These are phyloP conservation scores for Xenosphaeropsis pyriputrescens DNA, from an alignment of 2,329 filamentous ascomycete species.

Conservation along the genomic window DNA sequence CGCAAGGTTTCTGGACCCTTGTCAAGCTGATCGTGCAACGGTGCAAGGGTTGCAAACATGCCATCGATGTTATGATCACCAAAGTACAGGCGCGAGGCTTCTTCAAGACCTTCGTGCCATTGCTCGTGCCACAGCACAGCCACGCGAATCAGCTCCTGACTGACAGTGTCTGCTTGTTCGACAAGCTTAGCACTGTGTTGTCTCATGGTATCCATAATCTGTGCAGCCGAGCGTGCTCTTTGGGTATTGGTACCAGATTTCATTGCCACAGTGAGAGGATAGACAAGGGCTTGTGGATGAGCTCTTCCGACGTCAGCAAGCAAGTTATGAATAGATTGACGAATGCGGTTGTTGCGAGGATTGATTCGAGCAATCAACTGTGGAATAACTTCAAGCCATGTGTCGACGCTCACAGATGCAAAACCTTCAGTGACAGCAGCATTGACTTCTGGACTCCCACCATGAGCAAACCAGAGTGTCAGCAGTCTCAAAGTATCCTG, in stretches of 20 bases:
- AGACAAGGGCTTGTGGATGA: constrained; percentile 92
- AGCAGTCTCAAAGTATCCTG: constrained; percentile 89
- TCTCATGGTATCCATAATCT: constrained; percentile 97
- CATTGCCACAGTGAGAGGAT: constrained; percentile 93
- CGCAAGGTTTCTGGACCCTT: constrained; percentile 82
- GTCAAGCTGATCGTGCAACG: constrained; percentile 83
- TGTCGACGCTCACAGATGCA: constrained; percentile 83
- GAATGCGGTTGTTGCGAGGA: constrained; percentile 78
- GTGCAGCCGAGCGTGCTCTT: constrained; percentile 72
- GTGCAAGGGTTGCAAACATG: constrained; percentile 85
- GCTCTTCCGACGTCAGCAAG: constrained; percentile 85
- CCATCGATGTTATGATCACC: constrained; percentile 95
- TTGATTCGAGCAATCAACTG: constrained; percentile 97
- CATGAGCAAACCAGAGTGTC: constrained; percentile 93
- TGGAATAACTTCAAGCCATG: constrained; percentile 96
- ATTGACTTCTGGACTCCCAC: constrained; percentile 78
- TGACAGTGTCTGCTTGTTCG: constrained; percentile 89
- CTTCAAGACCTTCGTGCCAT: constrained; percentile 96
- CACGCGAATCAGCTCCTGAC: constrained; percentile 90
- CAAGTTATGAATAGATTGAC: constrained; percentile 82
- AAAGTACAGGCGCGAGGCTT: constrained; percentile 92
- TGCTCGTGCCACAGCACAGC: constrained; percentile 97
- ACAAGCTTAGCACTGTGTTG: constrained; percentile 87
- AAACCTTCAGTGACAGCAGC: constrained; percentile 81
- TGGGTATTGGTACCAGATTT: constrained; percentile 76